phyloP scores from a whole-genome alignment of 164 flowering plant genomes.

The Dillenia suffruticosa region DNA sequence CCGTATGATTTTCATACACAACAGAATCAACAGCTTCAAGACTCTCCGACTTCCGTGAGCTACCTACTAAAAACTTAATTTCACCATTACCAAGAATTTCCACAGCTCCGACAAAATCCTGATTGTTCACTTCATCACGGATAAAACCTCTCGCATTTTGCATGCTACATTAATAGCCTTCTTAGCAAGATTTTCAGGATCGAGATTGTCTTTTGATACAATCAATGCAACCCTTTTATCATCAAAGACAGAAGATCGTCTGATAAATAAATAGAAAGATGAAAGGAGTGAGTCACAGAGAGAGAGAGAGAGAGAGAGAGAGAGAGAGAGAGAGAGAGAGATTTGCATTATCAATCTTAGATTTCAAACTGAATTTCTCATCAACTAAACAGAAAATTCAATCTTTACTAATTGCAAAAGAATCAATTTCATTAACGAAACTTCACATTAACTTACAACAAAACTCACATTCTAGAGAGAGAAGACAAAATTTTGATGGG shows the following conservation, averaged over 20 bases:
- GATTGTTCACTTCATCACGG: conserved; percentile 13
- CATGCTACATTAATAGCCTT: conserved; percentile 46
- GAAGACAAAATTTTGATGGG: too few species aligned
- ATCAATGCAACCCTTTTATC: conserved; percentile 57
- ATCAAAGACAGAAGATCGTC: conserved; percentile 64
- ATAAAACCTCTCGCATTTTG: conserved; percentile 33
- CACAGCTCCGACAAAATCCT: conserved; percentile 55
- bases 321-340: conserved; percentile 22
- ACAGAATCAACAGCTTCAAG: conserved; percentile 37
- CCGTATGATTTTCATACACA: conserved; percentile 52
- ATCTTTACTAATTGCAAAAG: too few species aligned
- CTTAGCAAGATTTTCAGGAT: conserved; percentile 32
- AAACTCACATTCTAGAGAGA: too few species aligned
- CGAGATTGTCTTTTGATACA: conserved; percentile 10
- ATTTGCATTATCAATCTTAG: not conserved
- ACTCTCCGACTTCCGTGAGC: conserved; percentile 15
- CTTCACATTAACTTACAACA: too few species aligned
- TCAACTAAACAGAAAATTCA: too few species aligned
- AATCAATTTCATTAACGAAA: too few species aligned
- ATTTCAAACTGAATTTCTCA: too few species aligned
- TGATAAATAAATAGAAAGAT: conserved; percentile 12
- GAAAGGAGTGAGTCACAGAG: not conserved
- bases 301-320: conserved; percentile 5
- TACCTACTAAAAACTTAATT: conserved; percentile 43
- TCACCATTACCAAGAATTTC: conserved; percentile 32